phyloP scores from a whole-genome alignment of 2,329 filamentous ascomycete species.

The Colletotrichum caudatum region DNA sequence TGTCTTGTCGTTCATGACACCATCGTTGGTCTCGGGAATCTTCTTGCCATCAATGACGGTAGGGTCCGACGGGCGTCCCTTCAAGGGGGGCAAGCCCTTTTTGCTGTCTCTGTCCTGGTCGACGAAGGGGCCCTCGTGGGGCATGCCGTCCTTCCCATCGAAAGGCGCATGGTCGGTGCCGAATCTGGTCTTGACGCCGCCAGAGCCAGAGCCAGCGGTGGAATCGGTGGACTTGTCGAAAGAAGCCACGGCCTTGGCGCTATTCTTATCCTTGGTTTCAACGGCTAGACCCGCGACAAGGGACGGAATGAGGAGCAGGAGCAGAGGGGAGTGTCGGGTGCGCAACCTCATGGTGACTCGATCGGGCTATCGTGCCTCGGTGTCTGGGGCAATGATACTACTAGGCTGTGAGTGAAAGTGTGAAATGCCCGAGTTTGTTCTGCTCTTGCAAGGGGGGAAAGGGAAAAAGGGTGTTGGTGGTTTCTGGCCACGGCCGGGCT shows the following conservation, averaged over 20 bases:
- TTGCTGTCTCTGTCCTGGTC: slow-evolving; percentile 52
- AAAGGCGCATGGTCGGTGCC: slow-evolving; percentile 84
- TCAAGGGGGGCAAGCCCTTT: slow-evolving; percentile 57
- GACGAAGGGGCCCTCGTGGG: slow-evolving; percentile 87
- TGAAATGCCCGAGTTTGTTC: slow-evolving; percentile 13
- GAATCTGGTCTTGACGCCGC: slow-evolving; percentile 50
- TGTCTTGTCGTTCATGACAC: slow-evolving; percentile 93
- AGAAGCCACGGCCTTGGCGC: slow-evolving; percentile 46
- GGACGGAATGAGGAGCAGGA: slow-evolving; percentile 71
- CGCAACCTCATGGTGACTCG: slow-evolving; percentile 69
- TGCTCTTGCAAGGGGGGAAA: slow-evolving; percentile 30
- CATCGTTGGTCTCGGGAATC: slow-evolving; percentile 76
- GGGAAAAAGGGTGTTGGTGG: slow-evolving; percentile 23
- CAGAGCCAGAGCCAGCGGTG: slow-evolving; percentile 42
- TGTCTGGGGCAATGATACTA: slow-evolving; percentile 10
- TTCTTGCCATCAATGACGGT: slow-evolving; percentile 69
- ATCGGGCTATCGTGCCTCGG: slow-evolving; percentile 25
- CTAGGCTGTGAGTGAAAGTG: slow-evolving; percentile 14
- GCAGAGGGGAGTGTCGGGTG: slow-evolving; percentile 64
- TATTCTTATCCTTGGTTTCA: slow-evolving; percentile 44
- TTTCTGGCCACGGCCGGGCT: slow-evolving; percentile 35
- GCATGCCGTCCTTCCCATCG: slow-evolving; percentile 93
- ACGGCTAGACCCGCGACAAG: slow-evolving; percentile 58
- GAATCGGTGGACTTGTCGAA: slow-evolving; percentile 44
- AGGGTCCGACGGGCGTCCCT: slow-evolving; percentile 64